phyloP scores from a whole-genome alignment of 768 basidiomycete species.

The Cystobasidiopsis lactophilus region DNA sequence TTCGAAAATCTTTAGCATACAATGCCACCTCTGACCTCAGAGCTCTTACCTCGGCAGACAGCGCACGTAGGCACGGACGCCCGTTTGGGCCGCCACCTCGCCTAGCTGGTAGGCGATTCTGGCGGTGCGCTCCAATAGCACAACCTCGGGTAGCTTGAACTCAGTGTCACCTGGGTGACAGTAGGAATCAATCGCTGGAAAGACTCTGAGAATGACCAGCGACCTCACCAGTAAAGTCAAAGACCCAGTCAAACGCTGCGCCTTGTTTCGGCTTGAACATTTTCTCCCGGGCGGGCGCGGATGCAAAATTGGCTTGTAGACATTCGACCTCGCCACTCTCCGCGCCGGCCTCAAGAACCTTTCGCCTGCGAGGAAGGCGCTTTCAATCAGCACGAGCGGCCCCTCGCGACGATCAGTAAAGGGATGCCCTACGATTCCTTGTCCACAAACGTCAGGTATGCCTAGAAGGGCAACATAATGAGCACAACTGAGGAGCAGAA shows the following conservation, averaged over 20 bases:
- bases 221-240: background rate
- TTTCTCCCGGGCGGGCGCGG: background rate
- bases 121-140: background rate
- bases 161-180: background rate
- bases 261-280: background rate
- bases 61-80: background rate
- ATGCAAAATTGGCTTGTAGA: background rate
- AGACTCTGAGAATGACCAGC: too few species aligned
- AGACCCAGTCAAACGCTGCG: background rate
- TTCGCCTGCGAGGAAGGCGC: background rate
- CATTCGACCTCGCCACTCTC: background rate
- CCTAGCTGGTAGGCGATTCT: background rate
- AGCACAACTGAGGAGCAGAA: too few species aligned
- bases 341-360: background rate
- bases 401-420: too few species aligned
- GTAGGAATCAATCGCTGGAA: too few species aligned
- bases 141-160: background rate
- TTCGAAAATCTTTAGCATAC: background rate
- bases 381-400: too few species aligned
- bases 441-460: too few species aligned
- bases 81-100: background rate
- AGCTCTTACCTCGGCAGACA: too few species aligned
- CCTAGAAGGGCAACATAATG: too few species aligned
- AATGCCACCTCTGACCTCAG: too few species aligned
- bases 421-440: too few species aligned